Base-by-base conservation (phyloP, 2,329 filamentous ascomycete species). In the Ophiosphaerella herpotricha region DNA sequence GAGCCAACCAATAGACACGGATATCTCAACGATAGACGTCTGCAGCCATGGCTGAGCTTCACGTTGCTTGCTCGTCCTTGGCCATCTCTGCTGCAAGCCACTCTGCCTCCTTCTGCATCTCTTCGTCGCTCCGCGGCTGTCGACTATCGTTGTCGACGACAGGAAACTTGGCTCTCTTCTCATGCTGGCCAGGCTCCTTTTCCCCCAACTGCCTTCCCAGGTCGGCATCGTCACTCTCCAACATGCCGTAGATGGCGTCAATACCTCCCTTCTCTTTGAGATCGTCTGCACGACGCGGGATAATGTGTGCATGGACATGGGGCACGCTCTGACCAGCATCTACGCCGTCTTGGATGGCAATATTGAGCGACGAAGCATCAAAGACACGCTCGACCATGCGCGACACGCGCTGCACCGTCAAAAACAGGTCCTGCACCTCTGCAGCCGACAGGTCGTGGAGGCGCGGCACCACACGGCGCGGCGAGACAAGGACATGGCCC, bases 271-370 rank as follows among this genome's bases (percentile, higher is more conserved):
- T 69, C 71, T 80, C 68, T 46, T 85, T 80, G 34, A 85, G 66
- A 73, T 87, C 85, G 7, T 76, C 82, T 50, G 76, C 78, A 50
- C 78, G 78, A 32, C 92, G 79, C 16, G 92, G 92, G 46, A 97
- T 93, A 41, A 97, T 83, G 76, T 99, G 94, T 23, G 91, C 89
- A 75, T 99, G 94, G 12, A 97, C 85, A 75, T 99, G 94, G 7
- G 90, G 81, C 38, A 99, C 93, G 49, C 91, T 96, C 81, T 99
- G 94, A 0, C 94, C 94, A 1, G 94, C 91, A 52, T 91, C 90
- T 29, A 80, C 78, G 16, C 94, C 94, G 73, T 99, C 94, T 73
- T 99, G 94, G n/a, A 99, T 83, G 0, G 93, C 92, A 42, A 99
- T 86, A 69, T 96, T 97, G 76, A 97, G 88, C 52, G 90, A 89